Conservation (phyloP, 495 filamentous ascomycete genomes). For the Margaritispora aquatica region DNA sequence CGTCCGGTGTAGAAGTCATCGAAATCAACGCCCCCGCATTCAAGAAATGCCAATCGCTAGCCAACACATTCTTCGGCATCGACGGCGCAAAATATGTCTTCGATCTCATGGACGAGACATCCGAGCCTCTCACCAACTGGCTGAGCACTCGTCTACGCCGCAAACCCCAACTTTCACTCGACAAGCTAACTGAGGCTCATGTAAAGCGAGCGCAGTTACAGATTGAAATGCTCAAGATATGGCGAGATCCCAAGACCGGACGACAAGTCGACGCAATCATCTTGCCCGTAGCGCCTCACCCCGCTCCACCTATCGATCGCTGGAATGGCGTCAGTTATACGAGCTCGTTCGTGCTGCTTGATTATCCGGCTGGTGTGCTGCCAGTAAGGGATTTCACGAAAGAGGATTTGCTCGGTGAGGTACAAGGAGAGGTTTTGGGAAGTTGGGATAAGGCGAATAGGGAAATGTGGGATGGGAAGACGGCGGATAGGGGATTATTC, state of each 20-base stretch:
- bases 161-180: conserved; percentile 33
- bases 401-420: conserved; percentile 43
- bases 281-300: conserved; percentile 50
- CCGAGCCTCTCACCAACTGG: conserved; percentile 55
- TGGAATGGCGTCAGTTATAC: conserved; percentile 61
- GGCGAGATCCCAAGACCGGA: conserved; percentile 30
- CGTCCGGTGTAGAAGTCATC: conserved; percentile 43
- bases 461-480: conserved; percentile 47
- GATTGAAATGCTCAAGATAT: conserved; percentile 49
- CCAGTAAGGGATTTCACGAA: conserved; percentile 45
- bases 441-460: conserved; percentile 59
- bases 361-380: conserved; percentile 53
- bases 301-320: conserved; percentile 55
- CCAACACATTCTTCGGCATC: conserved; percentile 49
- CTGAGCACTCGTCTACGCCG: conserved; percentile 41
- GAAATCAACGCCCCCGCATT: conserved; percentile 46
- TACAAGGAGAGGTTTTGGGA: conserved; percentile 34
- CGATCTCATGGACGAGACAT: conserved; percentile 44
- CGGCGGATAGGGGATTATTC: conserved; percentile 48
- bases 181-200: conserved; percentile 43
- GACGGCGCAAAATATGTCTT: conserved; percentile 49
- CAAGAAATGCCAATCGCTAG: conserved; percentile 45
- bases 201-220: conserved; percentile 43
- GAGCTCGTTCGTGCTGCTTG: conserved; percentile 51
- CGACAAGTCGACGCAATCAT: conserved; percentile 45